These are phyloP conservation scores for Fusarium austroafricanum DNA, from an alignment of 2,329 filamentous ascomycete species.

Conservation along the genomic window DNA sequence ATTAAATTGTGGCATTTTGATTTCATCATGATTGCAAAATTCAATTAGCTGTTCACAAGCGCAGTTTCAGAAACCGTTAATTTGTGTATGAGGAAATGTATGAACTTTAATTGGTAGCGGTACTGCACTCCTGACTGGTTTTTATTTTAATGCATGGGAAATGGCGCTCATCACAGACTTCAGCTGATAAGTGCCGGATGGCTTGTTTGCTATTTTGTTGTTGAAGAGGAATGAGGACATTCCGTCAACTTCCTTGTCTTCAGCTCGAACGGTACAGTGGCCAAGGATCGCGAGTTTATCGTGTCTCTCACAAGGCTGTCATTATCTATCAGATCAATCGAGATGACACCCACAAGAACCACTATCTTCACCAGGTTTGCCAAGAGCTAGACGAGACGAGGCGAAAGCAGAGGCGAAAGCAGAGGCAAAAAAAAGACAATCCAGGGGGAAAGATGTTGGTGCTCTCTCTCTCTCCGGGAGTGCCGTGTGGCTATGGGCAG, in stretches of 20 bases:
- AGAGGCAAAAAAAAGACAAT: slow-evolving; percentile 6
- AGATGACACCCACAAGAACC: slow-evolving; percentile 1
- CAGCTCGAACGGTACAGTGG: too few species aligned
- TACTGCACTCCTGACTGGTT: not conserved
- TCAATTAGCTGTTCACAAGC: slow-evolving; percentile 23
- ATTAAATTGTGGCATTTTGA: slow-evolving; percentile 17
- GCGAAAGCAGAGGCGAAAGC: not conserved
- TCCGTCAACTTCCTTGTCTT: not conserved
- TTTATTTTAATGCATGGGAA: not conserved
- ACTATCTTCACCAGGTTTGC: not conserved
- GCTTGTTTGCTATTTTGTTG: not conserved
- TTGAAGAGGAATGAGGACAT: not conserved
- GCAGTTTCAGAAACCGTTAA: slow-evolving; percentile 36
- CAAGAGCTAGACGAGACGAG: slow-evolving; percentile 19
- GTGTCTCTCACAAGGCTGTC: not conserved
- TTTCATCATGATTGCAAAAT: slow-evolving; percentile 30
- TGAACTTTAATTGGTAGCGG: slow-evolving; percentile 7
- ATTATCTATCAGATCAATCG: not conserved
- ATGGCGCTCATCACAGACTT: not conserved
- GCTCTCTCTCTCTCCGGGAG: slow-evolving; percentile 27
- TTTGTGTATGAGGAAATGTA: not conserved
- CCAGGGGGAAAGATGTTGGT: slow-evolving; percentile 18
- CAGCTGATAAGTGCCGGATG: not conserved
- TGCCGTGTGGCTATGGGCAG: slow-evolving; percentile 44
- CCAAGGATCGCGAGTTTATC: not conserved